Evolutionary conservation across 306 rosid species (phyloP).

Genomic region (Crotalaria pallida): DNA sequence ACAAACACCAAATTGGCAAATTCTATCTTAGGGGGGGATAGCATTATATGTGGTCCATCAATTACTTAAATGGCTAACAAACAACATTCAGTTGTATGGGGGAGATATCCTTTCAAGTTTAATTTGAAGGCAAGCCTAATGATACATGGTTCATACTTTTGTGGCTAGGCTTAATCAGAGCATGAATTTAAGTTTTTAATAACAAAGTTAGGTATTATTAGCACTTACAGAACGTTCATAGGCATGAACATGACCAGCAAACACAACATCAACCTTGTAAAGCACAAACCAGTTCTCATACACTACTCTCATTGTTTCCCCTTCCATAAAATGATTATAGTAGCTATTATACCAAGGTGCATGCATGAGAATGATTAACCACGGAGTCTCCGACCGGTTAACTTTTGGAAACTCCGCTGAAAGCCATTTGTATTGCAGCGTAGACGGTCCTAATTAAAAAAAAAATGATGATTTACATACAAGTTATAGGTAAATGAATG

Average conservation of each 20-base stretch:
- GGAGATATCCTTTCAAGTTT: not conserved
- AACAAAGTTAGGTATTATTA: not conserved
- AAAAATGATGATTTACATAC: not conserved
- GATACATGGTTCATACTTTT: not conserved
- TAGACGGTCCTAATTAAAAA: conserved; percentile 51
- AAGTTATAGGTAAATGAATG: not conserved
- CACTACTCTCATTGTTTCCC: conserved; percentile 85
- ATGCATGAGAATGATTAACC: conserved; percentile 85
- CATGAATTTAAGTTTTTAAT: not conserved
- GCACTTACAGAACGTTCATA: conserved; percentile 86
- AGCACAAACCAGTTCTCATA: conserved; percentile 65
- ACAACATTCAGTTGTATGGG: too few relatives aligned
- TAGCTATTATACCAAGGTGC: conserved; percentile 73
- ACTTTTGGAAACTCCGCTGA: conserved; percentile 58
- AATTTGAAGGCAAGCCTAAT: not conserved
- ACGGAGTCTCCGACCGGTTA: conserved; percentile 74
- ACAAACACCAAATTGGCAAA: not conserved
- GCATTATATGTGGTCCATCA: not conserved
- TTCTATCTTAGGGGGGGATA: not conserved
- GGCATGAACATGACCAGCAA: conserved; percentile 92
- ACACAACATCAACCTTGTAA: conserved; percentile 78
- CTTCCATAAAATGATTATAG: conserved; percentile 81
- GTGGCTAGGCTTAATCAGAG: conserved; percentile 4
- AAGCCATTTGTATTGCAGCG: conserved; percentile 83
- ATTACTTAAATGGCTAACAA: not conserved